Base-by-base conservation (phyloP, 495 filamentous ascomycete genomes). In the Lophium mytilinum region DNA sequence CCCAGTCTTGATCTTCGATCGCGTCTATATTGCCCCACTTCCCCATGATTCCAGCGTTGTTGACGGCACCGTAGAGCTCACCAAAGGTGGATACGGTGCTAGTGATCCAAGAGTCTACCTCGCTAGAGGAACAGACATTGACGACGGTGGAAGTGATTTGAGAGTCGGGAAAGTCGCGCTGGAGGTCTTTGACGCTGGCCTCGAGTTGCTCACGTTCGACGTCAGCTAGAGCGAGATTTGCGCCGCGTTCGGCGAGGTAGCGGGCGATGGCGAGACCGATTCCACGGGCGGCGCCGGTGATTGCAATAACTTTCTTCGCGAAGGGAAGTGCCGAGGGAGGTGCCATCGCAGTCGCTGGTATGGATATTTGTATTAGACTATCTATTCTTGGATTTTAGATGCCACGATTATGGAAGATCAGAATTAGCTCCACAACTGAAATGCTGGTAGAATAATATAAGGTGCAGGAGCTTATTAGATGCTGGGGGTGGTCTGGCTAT, bases 11-110 rank as follows among this genome's bases (percentile, higher is more conserved):
- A 3, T 79, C 73, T 2, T 60, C 59, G 12, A 80, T 60, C 17
- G 30, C 36, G 7, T 63, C 67, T 7, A 63, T 42, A 0, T 70
- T 71, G 35, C 68, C 58, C 8, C 63, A 19, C 41, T 67, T 66
- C 2, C 40, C 77, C 9, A 76, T 67, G 1, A 73, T 66, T 5
- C 81, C 81, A 0, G 80, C 81, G 40, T 80, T 71, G 56, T 83
- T 83, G 0, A 77, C 80, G 4, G 78, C 79, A 14, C 80, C 80
- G 54, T 81, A 76, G 24, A 84, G 59, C 1, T 57, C 57, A 2
- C 75, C 78, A 39, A 52, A 56, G 7, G 17, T 53, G 9, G 17
- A 50, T 1, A 55, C 24, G 10, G 45, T 53, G 12, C 3, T 4
- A 9, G 3, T 46, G 40, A 54, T 54, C 52, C 52, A 54, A 3